A percentile compares a stretch with the other conserved stretches of the same genome.
Evolutionary conservation across 352 stramenopile species (phyloP).

Genomic region (Globisporangium cederbergense): DNA sequence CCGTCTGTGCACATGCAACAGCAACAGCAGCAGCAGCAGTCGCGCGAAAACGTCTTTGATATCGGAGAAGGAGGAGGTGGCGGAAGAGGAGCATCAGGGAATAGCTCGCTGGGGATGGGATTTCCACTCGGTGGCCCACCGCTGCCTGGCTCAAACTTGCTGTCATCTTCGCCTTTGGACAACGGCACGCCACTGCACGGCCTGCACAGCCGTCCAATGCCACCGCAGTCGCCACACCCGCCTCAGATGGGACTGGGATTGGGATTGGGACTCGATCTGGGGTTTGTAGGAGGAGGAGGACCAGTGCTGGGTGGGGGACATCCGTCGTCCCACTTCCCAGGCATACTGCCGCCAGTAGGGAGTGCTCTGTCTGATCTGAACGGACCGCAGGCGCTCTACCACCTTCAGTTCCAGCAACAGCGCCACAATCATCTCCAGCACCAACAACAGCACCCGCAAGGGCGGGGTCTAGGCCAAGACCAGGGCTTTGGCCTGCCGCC

Average conservation of each 20-base stretch:
- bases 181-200: slow-evolving; percentile 4
- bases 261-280: slow-evolving; percentile 8
- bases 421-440: slow-evolving; percentile 28
- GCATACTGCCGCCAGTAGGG: neutral
- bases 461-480: slow-evolving; percentile 16
- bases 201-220: slow-evolving; percentile 12
- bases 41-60: slow-evolving; percentile 4
- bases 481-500: slow-evolving; percentile 22
- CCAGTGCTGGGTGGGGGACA: neutral
- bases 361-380: neutral
- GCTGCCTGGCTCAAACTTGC: neutral
- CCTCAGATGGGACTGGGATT: slow-evolving; percentile 12
- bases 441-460: slow-evolving; percentile 4
- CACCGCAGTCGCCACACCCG: slow-evolving; percentile 12
- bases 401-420: slow-evolving; percentile 45
- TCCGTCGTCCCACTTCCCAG: neutral
- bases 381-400: slow-evolving; percentile 24
- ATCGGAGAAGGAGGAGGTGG: neutral
- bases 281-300: neutral
- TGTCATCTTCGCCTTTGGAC: slow-evolving; percentile 4
- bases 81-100: neutral
- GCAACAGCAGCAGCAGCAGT: neutral
- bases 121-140: slow-evolving; percentile 4
- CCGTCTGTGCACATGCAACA: neutral
- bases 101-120: slow-evolving; percentile 1